These are phyloP conservation scores for Trypanosoma boissoni DNA, from an alignment of 208 protist species.

Conservation along the genomic window DNA sequence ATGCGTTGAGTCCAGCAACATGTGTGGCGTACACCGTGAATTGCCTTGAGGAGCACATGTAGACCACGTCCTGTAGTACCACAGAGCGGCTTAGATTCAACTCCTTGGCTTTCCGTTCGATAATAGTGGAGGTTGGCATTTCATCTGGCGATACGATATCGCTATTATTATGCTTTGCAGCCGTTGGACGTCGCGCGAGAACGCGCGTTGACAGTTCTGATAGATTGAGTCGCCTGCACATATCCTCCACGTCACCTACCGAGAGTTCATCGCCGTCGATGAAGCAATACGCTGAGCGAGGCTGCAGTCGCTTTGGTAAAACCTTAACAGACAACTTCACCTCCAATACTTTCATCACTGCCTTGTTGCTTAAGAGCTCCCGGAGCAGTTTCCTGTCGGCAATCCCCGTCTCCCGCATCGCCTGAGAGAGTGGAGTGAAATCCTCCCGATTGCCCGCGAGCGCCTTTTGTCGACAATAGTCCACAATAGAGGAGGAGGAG, in stretches of 20 bases:
- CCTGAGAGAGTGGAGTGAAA: conserved; percentile 39
- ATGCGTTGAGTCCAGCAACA: conserved; percentile 44
- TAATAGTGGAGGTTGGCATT: conserved; percentile 51
- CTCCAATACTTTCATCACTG: conserved; percentile 29
- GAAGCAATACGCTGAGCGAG: conserved; percentile 48
- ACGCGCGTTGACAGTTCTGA: conserved; percentile 36
- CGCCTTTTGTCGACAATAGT: conserved; percentile 15
- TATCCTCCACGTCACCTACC: conserved; percentile 43
- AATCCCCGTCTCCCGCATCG: conserved; percentile 29
- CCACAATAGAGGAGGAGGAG: conserved; percentile 21
- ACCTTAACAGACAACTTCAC: conserved; percentile 43
- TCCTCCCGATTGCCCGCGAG: conserved; percentile 13
- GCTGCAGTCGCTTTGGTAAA: conserved; percentile 37
- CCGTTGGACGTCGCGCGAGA: conserved; percentile 49
- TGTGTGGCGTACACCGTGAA: conserved; percentile 48
- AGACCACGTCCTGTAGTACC: conserved; percentile 72
- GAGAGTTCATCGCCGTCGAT: conserved; percentile 74
- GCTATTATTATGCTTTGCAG: conserved; percentile 29
- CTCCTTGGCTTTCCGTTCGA: conserved; percentile 61
- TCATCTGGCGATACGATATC: conserved; percentile 48
- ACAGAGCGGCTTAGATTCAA: conserved; percentile 32
- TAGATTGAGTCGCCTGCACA: conserved; percentile 60
- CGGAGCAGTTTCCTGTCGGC: conserved; percentile 30
- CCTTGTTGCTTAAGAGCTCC: conserved; percentile 23
- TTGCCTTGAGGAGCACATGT: conserved; percentile 67